phyloP scores from a whole-genome alignment of 352 stramenopile genomes.

The Phytophthora palmivora region DNA sequence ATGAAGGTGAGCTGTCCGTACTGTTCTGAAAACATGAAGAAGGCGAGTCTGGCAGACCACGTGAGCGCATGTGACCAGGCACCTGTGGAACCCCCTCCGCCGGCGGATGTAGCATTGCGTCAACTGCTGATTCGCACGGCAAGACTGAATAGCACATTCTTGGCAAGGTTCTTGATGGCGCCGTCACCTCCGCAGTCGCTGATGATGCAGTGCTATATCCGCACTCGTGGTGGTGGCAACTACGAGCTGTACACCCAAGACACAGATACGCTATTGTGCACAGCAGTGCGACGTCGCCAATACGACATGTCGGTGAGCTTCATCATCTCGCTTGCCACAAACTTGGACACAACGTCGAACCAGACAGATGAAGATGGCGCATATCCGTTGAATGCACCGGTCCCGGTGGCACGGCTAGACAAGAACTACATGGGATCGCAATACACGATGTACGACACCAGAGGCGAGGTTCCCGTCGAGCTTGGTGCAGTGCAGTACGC shows the following conservation, averaged over 20 bases:
- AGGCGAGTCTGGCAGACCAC: slow-evolving; percentile 69
- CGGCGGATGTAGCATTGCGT: slow-evolving; percentile 72
- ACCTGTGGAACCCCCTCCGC: slow-evolving; percentile 74
- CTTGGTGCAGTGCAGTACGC: slow-evolving; percentile 87
- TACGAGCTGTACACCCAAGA: slow-evolving; percentile 90
- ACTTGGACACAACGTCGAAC: slow-evolving; percentile 44
- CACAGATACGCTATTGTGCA: slow-evolving; percentile 78
- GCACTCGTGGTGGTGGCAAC: slow-evolving; percentile 78
- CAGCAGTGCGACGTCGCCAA: slow-evolving; percentile 78
- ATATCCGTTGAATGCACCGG: slow-evolving; percentile 28
- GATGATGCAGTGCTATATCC: slow-evolving; percentile 91
- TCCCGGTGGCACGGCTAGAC: slow-evolving; percentile 79
- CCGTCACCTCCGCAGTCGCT: slow-evolving; percentile 66
- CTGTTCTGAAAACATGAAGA: slow-evolving; percentile 79
- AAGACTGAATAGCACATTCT: slow-evolving; percentile 56
- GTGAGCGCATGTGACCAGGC: slow-evolving; percentile 70
- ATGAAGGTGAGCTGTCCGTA: slow-evolving; percentile 80
- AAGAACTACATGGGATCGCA: slow-evolving; percentile 91
- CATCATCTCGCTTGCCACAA: slow-evolving; percentile 67
- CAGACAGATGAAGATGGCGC: slow-evolving; percentile 20
- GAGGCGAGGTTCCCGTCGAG: slow-evolving; percentile 58
- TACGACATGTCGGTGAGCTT: slow-evolving; percentile 91
- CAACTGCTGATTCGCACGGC: slow-evolving; percentile 65
- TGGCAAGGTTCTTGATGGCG: slow-evolving; percentile 66
- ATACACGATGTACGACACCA: slow-evolving; percentile 87